A percentile compares a stretch with the other conserved stretches of the same genome.
phyloP scores from a whole-genome alignment of 108 stramenopile species.

The Fistulifera solaris region DNA sequence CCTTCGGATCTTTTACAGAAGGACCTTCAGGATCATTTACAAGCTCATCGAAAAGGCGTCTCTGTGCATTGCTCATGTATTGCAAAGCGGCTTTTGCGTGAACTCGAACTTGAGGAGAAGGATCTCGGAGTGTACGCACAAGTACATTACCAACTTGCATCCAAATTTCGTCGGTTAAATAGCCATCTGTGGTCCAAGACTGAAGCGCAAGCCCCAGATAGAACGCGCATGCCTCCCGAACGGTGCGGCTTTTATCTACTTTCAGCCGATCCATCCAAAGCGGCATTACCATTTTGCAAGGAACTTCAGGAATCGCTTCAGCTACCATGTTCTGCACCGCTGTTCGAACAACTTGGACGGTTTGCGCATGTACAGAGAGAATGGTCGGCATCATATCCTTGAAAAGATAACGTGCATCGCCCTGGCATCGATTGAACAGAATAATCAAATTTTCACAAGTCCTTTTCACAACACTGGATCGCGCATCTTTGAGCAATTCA shows the following conservation, averaged over 20 bases:
- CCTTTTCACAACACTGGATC: slow-evolving; percentile 70
- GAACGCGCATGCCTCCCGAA: slow-evolving; percentile 69
- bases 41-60: slow-evolving; percentile 45
- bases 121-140: slow-evolving; percentile 50
- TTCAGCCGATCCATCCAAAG: slow-evolving; percentile 60
- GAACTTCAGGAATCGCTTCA: slow-evolving; percentile 38
- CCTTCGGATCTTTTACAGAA: slow-evolving; percentile 34
- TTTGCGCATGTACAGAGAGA: slow-evolving; percentile 61
- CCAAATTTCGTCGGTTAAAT: slow-evolving; percentile 40
- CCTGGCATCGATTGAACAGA: slow-evolving; percentile 31
- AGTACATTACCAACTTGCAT: slow-evolving; percentile 48
- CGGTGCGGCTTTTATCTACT: slow-evolving; percentile 52
- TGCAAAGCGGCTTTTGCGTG: slow-evolving; percentile 51
- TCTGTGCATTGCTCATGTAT: slow-evolving; percentile 29
- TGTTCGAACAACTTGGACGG: slow-evolving; percentile 64
- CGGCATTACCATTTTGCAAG: slow-evolving; percentile 64
- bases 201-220: slow-evolving; percentile 51
- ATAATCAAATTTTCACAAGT: slow-evolving; percentile 39
- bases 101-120: slow-evolving; percentile 49
- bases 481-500: slow-evolving; percentile 52
- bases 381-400: slow-evolving; percentile 66
- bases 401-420: slow-evolving; percentile 38
- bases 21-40: slow-evolving; percentile 24
- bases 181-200: slow-evolving; percentile 39
- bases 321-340: slow-evolving; percentile 51